Percentiles rank a stretch among this genome's conserved stretches.
Conservation (phyloP, 306 rosid species). For the Heteromeles arbutifolia region DNA sequence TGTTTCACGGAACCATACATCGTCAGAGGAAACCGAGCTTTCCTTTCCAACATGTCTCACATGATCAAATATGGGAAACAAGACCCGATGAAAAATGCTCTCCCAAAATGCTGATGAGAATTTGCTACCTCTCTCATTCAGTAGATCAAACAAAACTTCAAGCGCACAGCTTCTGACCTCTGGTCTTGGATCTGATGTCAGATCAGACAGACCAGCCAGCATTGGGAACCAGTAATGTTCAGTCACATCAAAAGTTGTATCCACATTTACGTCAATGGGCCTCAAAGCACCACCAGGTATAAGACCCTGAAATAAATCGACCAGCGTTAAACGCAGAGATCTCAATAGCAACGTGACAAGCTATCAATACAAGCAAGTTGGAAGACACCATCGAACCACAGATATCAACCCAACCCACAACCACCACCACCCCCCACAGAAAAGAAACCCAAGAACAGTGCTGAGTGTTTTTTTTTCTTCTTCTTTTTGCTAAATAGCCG, state of each 20-base stretch:
- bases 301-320: constrained; percentile 60
- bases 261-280: constrained; percentile 63
- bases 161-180: constrained; percentile 98
- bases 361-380: background rate
- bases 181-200: constrained; percentile 90
- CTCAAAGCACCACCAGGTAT: constrained; percentile 93
- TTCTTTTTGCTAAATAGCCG: background rate
- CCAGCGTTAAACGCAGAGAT: constrained; percentile 5
- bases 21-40: constrained; percentile 55
- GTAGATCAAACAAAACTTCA: constrained; percentile 96
- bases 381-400: background rate
- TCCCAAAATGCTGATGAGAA: constrained; percentile 93
- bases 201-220: constrained; percentile 98
- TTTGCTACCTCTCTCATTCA: constrained; percentile 96
- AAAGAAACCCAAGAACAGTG: background rate
- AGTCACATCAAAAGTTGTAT: constrained; percentile 66
- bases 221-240: constrained; percentile 99
- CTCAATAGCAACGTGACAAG: background rate
- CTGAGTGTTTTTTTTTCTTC: background rate
- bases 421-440: background rate
- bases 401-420: background rate
- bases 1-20: constrained; percentile 86
- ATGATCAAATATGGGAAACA: constrained; percentile 98
- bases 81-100: constrained; percentile 90
- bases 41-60: constrained; percentile 96